Evolutionary conservation across 371 early-diverging fungal species (phyloP).

Genomic region (Apophysomyces ossiformis): DNA sequence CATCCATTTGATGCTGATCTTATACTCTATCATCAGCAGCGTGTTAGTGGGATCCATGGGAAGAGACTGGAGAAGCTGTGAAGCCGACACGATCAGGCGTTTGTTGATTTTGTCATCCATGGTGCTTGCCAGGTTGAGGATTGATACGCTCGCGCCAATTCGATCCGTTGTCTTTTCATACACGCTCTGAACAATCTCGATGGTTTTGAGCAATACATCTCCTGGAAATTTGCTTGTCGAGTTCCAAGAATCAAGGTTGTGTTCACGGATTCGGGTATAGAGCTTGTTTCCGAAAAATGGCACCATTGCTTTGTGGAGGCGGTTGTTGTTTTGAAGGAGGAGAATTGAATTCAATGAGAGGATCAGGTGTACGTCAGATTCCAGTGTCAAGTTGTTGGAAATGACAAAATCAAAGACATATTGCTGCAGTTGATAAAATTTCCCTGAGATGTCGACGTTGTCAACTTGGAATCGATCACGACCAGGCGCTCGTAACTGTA

Average conservation of each 20-base stretch:
- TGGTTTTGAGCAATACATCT: conserved; percentile 12
- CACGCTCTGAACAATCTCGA: conserved; percentile 15
- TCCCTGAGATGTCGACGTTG: conserved; percentile 24
- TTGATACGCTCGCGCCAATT: conserved; percentile 5
- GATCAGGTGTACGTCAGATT: conserved; percentile 22
- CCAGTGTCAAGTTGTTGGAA: conserved; percentile 22
- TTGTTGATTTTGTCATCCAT: conserved; percentile 26
- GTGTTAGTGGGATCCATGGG: too few relatives aligned
- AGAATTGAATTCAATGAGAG: conserved; percentile 25
- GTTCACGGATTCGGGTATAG: conserved; percentile 18
- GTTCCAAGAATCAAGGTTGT: conserved; percentile 8
- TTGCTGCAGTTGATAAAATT: conserved; percentile 28
- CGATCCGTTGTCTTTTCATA: conserved; percentile 16
- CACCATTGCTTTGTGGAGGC: conserved; percentile 23
- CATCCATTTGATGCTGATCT: too few relatives aligned
- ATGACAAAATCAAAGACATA: conserved; percentile 24
- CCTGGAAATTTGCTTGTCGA: conserved; percentile 10
- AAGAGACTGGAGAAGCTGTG: too few relatives aligned
- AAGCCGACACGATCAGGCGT: conserved; percentile 12
- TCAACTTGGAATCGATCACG: conserved; percentile 23
- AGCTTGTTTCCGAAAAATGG: conserved; percentile 23
- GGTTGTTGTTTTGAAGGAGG: conserved; percentile 26
- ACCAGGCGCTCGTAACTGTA: conserved; percentile 19
- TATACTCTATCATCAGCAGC: too few relatives aligned
- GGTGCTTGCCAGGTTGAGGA: too few relatives aligned